Conservation (phyloP, 2,329 filamentous ascomycete genomes). For the Pezicula neosporulosa region DNA sequence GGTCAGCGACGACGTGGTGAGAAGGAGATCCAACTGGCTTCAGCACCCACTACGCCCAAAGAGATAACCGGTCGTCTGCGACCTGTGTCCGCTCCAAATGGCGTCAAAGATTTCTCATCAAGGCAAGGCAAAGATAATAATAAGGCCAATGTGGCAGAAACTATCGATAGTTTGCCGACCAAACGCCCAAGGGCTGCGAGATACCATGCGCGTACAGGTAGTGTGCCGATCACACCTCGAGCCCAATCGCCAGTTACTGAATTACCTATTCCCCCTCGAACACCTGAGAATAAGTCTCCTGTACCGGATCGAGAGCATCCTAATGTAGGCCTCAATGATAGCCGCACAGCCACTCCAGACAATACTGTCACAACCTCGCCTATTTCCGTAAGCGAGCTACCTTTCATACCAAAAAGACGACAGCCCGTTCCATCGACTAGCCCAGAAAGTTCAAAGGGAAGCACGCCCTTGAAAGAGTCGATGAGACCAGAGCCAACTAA, state of each 20-base stretch:
- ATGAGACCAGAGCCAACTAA: constrained; percentile 14
- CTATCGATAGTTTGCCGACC: constrained; percentile 13
- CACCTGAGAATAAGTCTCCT: not conserved
- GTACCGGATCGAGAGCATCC: not conserved
- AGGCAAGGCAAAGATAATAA: not conserved
- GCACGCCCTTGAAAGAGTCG: constrained; percentile 13
- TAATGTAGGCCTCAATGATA: not conserved
- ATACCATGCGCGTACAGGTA: constrained; percentile 10
- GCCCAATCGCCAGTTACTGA: not conserved
- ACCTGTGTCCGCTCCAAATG: not conserved
- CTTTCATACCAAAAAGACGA: constrained; percentile 10
- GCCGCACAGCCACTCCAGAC: not conserved
- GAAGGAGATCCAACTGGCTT: constrained; percentile 5
- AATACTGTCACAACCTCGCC: not conserved
- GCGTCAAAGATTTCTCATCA: constrained; percentile 7
- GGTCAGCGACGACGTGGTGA: constrained; percentile 22
- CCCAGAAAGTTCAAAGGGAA: constrained; percentile 6
- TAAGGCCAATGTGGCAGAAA: constrained; percentile 5
- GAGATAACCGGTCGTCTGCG: not conserved
- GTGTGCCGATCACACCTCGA: constrained; percentile 7
- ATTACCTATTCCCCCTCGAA: constrained; percentile 2
- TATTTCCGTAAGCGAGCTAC: not conserved
- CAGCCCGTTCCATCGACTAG: constrained; percentile 9
- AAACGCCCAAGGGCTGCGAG: constrained; percentile 13
- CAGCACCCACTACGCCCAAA: too few species aligned